Conservation (phyloP, 805 yeast species). For the Saturnispora hagleri region DNA sequence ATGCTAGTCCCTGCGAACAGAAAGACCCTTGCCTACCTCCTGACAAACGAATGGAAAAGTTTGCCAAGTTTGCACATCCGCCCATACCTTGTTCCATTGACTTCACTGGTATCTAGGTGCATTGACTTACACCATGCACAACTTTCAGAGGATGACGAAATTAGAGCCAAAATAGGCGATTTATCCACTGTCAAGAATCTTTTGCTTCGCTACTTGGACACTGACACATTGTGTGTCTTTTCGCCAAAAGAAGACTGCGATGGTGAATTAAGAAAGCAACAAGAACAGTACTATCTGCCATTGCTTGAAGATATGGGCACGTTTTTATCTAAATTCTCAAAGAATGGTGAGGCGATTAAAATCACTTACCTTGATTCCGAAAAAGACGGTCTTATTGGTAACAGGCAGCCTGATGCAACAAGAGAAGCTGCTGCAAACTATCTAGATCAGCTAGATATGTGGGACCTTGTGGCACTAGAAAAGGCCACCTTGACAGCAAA, state of each 20-base stretch:
- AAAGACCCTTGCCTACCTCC: constrained; percentile 56
- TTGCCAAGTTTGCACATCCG: constrained; percentile 59
- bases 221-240: constrained; percentile 85
- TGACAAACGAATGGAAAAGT: constrained; percentile 83
- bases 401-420: constrained; percentile 54
- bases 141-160: constrained; percentile 34
- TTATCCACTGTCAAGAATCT: constrained; percentile 47
- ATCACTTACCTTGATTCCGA: constrained; percentile 72
- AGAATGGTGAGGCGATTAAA: constrained; percentile 24
- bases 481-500: constrained; percentile 80
- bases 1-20: constrained; percentile 54
- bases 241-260: constrained; percentile 76
- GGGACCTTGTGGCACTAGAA: constrained; percentile 84
- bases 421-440: constrained; percentile 55
- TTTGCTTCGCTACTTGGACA: constrained; percentile 77
- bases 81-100: constrained; percentile 75
- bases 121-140: constrained; percentile 55
- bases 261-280: constrained; percentile 72
- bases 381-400: constrained; percentile 70
- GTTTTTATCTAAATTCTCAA: constrained; percentile 38
- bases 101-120: constrained; percentile 80
- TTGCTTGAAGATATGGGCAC: constrained; percentile 58
- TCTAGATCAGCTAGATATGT: constrained; percentile 52
- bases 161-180: constrained; percentile 53
- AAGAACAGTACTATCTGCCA: constrained; percentile 69